Percentiles rank a stretch among this genome's conserved stretches.
phyloP scores from a whole-genome alignment of 83 land plant genomes.

The Diphasiastrum complanatum region DNA sequence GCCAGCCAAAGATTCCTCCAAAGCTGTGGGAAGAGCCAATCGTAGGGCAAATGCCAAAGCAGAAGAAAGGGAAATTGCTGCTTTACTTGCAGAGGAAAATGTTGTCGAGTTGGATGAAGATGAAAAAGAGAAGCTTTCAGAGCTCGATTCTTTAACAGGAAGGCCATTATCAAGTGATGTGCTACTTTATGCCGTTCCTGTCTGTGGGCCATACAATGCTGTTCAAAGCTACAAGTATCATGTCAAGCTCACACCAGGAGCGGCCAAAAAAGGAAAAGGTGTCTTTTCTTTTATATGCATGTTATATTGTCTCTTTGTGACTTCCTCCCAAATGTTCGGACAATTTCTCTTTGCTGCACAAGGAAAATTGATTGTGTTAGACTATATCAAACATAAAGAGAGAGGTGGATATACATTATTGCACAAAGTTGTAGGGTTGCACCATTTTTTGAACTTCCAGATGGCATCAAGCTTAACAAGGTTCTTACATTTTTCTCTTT shows the following conservation, averaged over 20 bases:
- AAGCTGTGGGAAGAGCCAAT: slow-evolving; percentile 14
- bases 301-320: not conserved
- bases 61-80: slow-evolving; percentile 47
- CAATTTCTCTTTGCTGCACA: no score
- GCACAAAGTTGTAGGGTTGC: no score
- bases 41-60: slow-evolving; percentile 17
- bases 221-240: slow-evolving; percentile 84
- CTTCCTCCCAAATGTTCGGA: no score
- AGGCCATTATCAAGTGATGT: slow-evolving; percentile 72
- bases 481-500: not conserved
- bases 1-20: slow-evolving; percentile 13
- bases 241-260: slow-evolving; percentile 92
- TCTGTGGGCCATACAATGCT: slow-evolving; percentile 94
- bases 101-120: slow-evolving; percentile 78
- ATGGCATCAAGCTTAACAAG: no score
- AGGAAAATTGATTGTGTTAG: no score
- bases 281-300: not conserved
- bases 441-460: no score
- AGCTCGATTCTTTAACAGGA: slow-evolving; percentile 87
- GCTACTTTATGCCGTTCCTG: slow-evolving; percentile 90
- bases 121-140: slow-evolving; percentile 74
- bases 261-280: slow-evolving; percentile 96
- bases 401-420: no score
- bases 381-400: no score
- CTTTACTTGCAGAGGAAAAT: slow-evolving; percentile 62